A percentile compares a stretch with the other conserved stretches of the same genome.
These are phyloP conservation scores for Plasmopara halstedii DNA, from an alignment of 352 stramenopile species.

Conservation along the genomic window DNA sequence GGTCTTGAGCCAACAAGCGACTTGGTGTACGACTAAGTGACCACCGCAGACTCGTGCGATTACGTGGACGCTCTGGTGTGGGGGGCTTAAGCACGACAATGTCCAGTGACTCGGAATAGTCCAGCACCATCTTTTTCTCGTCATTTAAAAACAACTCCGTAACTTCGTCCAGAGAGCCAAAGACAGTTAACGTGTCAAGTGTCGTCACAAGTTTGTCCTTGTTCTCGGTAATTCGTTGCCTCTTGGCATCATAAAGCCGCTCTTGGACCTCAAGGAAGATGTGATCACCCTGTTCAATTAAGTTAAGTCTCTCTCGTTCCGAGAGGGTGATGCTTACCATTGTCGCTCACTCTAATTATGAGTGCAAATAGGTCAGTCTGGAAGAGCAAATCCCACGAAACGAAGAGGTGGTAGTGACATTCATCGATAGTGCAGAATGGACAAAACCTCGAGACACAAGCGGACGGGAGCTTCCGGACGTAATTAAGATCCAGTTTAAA, in stretches of 20 bases:
- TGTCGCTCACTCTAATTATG: slow-evolving; percentile 2
- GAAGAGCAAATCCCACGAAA: slow-evolving; percentile 14
- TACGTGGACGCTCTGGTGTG: slow-evolving; percentile 26
- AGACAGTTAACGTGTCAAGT: slow-evolving; percentile 48
- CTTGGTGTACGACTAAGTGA: slow-evolving; percentile 57
- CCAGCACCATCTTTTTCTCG: slow-evolving; percentile 60
- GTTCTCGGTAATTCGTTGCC: slow-evolving; percentile 1
- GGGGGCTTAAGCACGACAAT: slow-evolving; percentile 39
- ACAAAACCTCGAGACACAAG: not conserved
- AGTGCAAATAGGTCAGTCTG: not conserved
- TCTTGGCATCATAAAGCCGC: slow-evolving; percentile 27
- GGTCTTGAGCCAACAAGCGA: slow-evolving; percentile 40
- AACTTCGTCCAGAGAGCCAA: slow-evolving; percentile 57
- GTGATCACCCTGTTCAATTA: slow-evolving; percentile 32
- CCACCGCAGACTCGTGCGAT: slow-evolving; percentile 62
- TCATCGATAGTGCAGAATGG: not conserved
- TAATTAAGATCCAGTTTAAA: no score
- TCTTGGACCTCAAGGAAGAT: slow-evolving; percentile 39
- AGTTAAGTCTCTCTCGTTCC: slow-evolving; percentile 31
- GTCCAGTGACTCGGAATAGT: slow-evolving; percentile 62
- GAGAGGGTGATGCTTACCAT: slow-evolving; percentile 25
- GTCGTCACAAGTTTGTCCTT: slow-evolving; percentile 41
- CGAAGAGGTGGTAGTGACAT: slow-evolving; percentile 1
- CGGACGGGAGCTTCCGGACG: no score
- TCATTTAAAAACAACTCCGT: slow-evolving; percentile 56